These are phyloP conservation scores for Mycena chlorophos DNA, from an alignment of 768 basidiomycete genomes.

Conservation along the genomic window DNA sequence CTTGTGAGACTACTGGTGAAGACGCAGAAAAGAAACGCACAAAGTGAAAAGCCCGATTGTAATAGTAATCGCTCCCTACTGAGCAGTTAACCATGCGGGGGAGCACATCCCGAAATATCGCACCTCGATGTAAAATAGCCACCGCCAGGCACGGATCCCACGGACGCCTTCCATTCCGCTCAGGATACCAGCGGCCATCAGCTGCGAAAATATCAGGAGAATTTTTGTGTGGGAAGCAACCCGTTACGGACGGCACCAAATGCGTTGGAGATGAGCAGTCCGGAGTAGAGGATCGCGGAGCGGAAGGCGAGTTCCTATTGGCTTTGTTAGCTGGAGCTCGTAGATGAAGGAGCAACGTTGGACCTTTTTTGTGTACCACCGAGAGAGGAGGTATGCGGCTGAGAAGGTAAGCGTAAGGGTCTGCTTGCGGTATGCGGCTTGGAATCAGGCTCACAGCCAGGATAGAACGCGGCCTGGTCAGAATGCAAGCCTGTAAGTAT, in stretches of 20 bases:
- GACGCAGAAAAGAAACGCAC: neutral
- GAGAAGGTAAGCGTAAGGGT: neutral
- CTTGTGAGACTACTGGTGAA: neutral
- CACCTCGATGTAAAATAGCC: conserved; percentile 71
- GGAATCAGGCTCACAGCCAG: conserved; percentile 39
- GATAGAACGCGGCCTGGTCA: conserved; percentile 57
- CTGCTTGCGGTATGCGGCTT: neutral
- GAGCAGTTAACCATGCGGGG: neutral
- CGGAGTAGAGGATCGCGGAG: conserved; percentile 58
- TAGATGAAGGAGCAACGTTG: neutral
- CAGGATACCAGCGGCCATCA: conserved; percentile 74
- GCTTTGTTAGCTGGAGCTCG: conserved; percentile 19
- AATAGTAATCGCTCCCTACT: neutral
- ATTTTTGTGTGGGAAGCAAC: neutral
- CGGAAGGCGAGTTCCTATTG: conserved; percentile 63
- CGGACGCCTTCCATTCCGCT: conserved; percentile 63
- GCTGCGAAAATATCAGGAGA: conserved; percentile 31
- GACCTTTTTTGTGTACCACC: conserved; percentile 60
- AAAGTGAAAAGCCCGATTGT: neutral
- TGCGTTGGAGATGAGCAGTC: conserved; percentile 62
- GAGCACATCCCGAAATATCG: neutral
- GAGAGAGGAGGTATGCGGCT: conserved; percentile 42
- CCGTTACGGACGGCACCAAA: conserved; percentile 54
- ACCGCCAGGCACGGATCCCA: conserved; percentile 71
- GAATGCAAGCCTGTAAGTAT: neutral